These are phyloP conservation scores for Colletotrichum gigasporum DNA, from an alignment of 2,329 filamentous ascomycete genomes.

Conservation along the genomic window DNA sequence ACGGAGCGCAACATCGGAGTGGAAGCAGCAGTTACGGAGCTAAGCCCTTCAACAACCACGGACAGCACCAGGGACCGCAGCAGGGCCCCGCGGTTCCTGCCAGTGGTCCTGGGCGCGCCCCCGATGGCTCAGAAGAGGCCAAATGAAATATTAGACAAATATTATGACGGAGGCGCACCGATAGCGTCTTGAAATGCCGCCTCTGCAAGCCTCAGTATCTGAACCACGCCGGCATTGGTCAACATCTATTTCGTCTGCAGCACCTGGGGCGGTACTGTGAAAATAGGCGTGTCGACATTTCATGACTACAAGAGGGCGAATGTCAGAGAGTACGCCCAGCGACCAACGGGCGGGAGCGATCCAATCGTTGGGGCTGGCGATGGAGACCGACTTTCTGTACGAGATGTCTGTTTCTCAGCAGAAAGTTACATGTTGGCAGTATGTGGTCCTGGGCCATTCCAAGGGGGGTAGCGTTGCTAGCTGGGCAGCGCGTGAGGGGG, in stretches of 20 bases:
- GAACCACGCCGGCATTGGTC: conserved; percentile 1
- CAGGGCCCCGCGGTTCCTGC: conserved; percentile 48
- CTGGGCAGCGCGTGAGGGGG: neutral
- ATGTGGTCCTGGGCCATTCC: neutral
- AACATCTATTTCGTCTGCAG: neutral
- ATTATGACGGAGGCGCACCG: conserved; percentile 17
- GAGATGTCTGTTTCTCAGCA: neutral
- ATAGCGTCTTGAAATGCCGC: conserved; percentile 1
- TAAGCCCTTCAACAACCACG: conserved; percentile 56
- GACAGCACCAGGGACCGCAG: conserved; percentile 48
- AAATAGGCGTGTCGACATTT: neutral
- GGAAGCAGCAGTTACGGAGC: conserved; percentile 62
- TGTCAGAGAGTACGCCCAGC: neutral
- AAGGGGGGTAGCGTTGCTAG: neutral
- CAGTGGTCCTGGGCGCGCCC: conserved; percentile 41
- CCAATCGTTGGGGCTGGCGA: neutral
- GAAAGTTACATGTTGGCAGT: conserved; percentile 4
- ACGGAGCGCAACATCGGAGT: conserved; percentile 67
- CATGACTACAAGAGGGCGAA: neutral
- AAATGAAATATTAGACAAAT: conserved; percentile 45
- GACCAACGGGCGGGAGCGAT: neutral
- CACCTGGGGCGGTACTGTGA: neutral
- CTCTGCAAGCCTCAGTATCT: neutral
- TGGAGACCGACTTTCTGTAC: conserved; percentile 3
- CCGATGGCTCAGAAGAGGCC: conserved; percentile 54